phyloP scores from a whole-genome alignment of 495 filamentous ascomycete genomes.

The Penicillium ucsense region DNA sequence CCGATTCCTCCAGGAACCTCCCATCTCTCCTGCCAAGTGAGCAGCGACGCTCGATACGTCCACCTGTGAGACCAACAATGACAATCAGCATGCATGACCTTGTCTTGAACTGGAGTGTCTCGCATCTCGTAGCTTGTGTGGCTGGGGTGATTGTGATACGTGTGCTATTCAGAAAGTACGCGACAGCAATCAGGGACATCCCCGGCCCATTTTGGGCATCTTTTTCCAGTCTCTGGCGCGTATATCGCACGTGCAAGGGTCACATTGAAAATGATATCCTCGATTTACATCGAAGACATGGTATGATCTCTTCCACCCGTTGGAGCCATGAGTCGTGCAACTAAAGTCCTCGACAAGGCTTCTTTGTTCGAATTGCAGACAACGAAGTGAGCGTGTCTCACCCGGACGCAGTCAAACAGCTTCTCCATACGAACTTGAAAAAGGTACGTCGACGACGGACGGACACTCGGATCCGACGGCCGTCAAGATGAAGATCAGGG shows the following conservation, averaged over 20 bases:
- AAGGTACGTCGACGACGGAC: constrained; percentile 11
- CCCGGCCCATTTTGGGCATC: constrained; percentile 34
- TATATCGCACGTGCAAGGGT: constrained; percentile 28
- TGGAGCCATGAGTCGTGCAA: neutral
- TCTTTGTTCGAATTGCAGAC: constrained; percentile 38
- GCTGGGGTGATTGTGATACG: constrained; percentile 1
- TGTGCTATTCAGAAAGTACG: constrained; percentile 11
- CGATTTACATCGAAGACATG: constrained; percentile 33
- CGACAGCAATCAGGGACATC: constrained; percentile 20
- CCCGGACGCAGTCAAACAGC: constrained; percentile 29
- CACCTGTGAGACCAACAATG: neutral
- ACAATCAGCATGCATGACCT: neutral
- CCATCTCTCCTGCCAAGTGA: too few relatives aligned
- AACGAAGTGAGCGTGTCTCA: constrained; percentile 42
- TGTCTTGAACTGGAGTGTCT: neutral
- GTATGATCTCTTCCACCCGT: constrained; percentile 6
- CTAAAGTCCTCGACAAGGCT: constrained; percentile 9
- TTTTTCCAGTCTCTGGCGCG: constrained; percentile 31
- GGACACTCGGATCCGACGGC: neutral
- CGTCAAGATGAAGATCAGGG: too few relatives aligned
- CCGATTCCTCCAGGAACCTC: too few relatives aligned
- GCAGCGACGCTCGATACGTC: neutral
- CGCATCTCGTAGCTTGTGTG: neutral
- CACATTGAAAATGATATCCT: constrained; percentile 27
- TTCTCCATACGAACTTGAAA: constrained; percentile 17